Percentiles rank a stretch among this genome's conserved stretches.
Evolutionary conservation across 2,329 filamentous ascomycete species (phyloP).

Genomic region (Pleomassaria siparia): DNA sequence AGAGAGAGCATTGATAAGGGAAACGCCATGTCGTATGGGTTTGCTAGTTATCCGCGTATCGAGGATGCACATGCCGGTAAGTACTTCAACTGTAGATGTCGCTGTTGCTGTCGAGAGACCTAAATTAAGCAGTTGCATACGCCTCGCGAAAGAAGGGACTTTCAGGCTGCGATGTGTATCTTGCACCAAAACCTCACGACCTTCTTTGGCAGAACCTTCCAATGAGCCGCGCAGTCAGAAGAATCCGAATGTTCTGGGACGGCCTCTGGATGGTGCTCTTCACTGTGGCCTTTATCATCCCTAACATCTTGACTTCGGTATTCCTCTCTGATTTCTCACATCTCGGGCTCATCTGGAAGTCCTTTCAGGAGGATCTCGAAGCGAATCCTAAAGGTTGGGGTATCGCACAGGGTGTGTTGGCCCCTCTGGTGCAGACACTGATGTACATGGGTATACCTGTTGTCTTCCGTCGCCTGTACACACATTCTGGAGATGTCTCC

Average conservation of each 20-base stretch:
- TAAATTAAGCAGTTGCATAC: slow-evolving; percentile 64
- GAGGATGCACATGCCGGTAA: slow-evolving; percentile 71
- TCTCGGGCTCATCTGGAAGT: slow-evolving; percentile 76
- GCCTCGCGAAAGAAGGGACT: slow-evolving; percentile 77
- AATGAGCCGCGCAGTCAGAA: slow-evolving; percentile 67
- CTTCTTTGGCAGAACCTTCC: slow-evolving; percentile 94
- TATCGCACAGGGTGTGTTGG: slow-evolving; percentile 86
- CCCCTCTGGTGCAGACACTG: slow-evolving; percentile 81
- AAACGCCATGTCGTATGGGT: slow-evolving; percentile 86
- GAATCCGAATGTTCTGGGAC: slow-evolving; percentile 74
- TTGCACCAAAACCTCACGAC: slow-evolving; percentile 86
- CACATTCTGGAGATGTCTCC: slow-evolving; percentile 81
- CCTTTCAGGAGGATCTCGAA: slow-evolving; percentile 68
- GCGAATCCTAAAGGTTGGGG: slow-evolving; percentile 72
- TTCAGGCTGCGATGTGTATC: slow-evolving; percentile 69
- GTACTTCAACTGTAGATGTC: too few species aligned
- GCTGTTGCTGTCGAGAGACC: neutral
- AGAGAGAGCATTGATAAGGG: slow-evolving; percentile 82
- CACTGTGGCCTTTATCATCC: slow-evolving; percentile 82
- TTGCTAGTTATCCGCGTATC: slow-evolving; percentile 88
- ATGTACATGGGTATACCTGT: slow-evolving; percentile 85
- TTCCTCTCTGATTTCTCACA: slow-evolving; percentile 87
- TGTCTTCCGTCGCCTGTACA: slow-evolving; percentile 83
- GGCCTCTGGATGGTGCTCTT: slow-evolving; percentile 79
- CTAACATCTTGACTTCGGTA: slow-evolving; percentile 91